Percentiles rank a stretch among this genome's conserved stretches.
phyloP scores from a whole-genome alignment of 768 basidiomycete genomes.

The Naganishia onofrii region DNA sequence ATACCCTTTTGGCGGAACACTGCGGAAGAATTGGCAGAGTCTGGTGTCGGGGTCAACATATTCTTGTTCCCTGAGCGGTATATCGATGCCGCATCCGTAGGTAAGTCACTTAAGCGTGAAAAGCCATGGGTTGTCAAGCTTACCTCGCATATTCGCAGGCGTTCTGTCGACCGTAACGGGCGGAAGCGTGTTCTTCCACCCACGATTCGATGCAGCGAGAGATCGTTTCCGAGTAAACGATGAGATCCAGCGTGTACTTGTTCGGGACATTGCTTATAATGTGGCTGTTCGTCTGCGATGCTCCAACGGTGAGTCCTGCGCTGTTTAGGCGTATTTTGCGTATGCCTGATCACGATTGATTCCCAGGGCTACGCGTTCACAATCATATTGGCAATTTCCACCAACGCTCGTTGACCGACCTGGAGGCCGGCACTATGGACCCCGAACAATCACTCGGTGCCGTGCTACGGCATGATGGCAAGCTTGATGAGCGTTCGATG shows the following conservation, averaged over 20 bases:
- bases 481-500: conserved; percentile 67
- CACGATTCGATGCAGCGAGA: conserved; percentile 71
- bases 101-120: conserved; percentile 52
- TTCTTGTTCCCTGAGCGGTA: conserved; percentile 77
- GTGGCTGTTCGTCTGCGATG: conserved; percentile 77
- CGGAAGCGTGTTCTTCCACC: conserved; percentile 87
- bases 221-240: conserved; percentile 67
- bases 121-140: background rate
- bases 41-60: conserved; percentile 84
- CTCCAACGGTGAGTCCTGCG: conserved; percentile 67
- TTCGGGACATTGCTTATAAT: conserved; percentile 72
- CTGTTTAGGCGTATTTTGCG: background rate
- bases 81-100: conserved; percentile 83
- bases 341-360: background rate
- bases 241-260: conserved; percentile 69
- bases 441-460: conserved; percentile 77
- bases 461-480: conserved; percentile 67
- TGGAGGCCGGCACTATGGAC: conserved; percentile 75
- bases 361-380: conserved; percentile 38
- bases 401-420: conserved; percentile 60
- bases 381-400: conserved; percentile 52
- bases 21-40: conserved; percentile 81
- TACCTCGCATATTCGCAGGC: conserved; percentile 54
- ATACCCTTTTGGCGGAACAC: conserved; percentile 74
- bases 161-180: conserved; percentile 71